Percentiles rank a stretch among this genome's conserved stretches.
phyloP scores from a whole-genome alignment of 2,329 filamentous ascomycete species.

The Aspergillus brasiliensis region DNA sequence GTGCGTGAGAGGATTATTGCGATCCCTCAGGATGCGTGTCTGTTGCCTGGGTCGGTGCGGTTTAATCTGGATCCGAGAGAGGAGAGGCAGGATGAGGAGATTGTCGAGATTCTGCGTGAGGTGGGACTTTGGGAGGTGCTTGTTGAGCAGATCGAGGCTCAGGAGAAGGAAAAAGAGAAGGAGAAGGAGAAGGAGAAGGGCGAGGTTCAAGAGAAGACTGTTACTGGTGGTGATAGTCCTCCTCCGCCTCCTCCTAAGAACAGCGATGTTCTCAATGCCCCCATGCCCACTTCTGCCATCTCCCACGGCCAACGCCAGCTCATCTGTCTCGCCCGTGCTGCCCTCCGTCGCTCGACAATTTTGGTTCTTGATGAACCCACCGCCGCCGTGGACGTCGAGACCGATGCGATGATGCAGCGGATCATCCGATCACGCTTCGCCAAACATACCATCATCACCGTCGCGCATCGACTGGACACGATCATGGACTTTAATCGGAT shows the following conservation, averaged over 20 bases:
- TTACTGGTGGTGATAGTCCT: not conserved
- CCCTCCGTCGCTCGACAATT: conserved; percentile 34
- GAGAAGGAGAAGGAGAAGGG: not conserved
- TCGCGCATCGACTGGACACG: not conserved
- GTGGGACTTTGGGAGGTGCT: conserved; percentile 26
- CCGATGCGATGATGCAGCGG: not conserved
- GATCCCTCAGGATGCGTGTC: conserved; percentile 28
- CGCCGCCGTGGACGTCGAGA: not conserved
- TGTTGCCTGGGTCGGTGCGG: conserved; percentile 24
- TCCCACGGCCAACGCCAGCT: conserved; percentile 75
- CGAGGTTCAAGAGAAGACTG: not conserved
- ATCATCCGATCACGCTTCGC: not conserved
- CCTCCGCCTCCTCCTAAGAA: too few relatives aligned
- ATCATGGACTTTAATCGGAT: not conserved
- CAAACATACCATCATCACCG: not conserved
- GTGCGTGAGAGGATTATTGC: conserved; percentile 21
- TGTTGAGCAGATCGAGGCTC: not conserved
- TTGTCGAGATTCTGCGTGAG: conserved; percentile 25
- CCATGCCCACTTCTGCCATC: conserved; percentile 50
- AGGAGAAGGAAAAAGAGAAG: not conserved
- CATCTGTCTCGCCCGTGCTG: conserved; percentile 70
- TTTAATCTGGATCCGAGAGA: conserved; percentile 33
- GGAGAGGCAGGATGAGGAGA: conserved; percentile 18
- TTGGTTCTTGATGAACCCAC: not conserved
- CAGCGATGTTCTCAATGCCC: conserved; percentile 23